phyloP scores from a whole-genome alignment of 2,329 filamentous ascomycete species.

The Colletotrichum chlorophyti region DNA sequence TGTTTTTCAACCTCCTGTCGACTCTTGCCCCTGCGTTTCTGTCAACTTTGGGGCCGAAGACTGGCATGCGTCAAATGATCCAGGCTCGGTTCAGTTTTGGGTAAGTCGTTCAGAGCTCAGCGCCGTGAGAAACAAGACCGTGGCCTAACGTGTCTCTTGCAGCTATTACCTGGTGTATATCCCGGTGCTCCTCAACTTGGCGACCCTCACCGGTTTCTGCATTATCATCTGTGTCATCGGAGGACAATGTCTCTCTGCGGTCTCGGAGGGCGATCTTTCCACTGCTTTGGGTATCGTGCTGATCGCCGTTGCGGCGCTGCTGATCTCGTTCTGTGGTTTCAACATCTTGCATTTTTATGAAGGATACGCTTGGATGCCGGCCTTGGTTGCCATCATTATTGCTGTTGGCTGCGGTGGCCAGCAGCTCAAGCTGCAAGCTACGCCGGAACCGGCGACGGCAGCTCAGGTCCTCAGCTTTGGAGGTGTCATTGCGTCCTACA shows the following conservation, averaged over 20 bases:
- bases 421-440: slow-evolving; percentile 44
- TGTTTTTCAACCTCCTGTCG: slow-evolving; percentile 53
- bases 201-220: slow-evolving; percentile 54
- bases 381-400: slow-evolving; percentile 47
- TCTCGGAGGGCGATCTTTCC: slow-evolving; percentile 43
- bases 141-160: neutral
- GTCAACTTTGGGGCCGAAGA: slow-evolving; percentile 49
- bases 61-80: slow-evolving; percentile 55
- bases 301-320: slow-evolving; percentile 49
- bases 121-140: no score
- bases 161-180: slow-evolving; percentile 32
- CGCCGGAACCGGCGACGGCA: slow-evolving; percentile 45
- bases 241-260: slow-evolving; percentile 48
- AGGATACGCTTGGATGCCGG: slow-evolving; percentile 53
- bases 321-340: slow-evolving; percentile 56
- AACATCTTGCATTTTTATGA: slow-evolving; percentile 52
- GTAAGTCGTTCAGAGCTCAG: neutral
- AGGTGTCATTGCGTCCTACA: slow-evolving; percentile 67
- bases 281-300: slow-evolving; percentile 56
- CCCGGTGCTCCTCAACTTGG: slow-evolving; percentile 49
- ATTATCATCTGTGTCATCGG: slow-evolving; percentile 55
- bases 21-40: slow-evolving; percentile 47
- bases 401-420: slow-evolving; percentile 47
- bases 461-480: slow-evolving; percentile 60
- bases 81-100: slow-evolving; percentile 47